Conservation (phyloP, 1,284 basidiomycete genomes). For the Boletellus deceptivus region DNA sequence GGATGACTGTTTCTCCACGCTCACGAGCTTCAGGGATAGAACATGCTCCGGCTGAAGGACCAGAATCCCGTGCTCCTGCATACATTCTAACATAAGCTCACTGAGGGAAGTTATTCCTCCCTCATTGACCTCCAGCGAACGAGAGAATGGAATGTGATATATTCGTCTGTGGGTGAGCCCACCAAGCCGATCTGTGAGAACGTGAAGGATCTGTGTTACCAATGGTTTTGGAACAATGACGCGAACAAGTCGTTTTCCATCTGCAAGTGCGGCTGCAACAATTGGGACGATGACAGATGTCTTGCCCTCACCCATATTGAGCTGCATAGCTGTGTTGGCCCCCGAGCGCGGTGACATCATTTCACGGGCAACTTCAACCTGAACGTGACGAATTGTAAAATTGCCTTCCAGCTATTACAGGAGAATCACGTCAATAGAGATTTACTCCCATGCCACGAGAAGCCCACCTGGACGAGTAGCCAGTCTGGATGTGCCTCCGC, state of each 20-base stretch:
- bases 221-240: background rate
- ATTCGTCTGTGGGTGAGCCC: conserved; percentile 3
- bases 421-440: background rate
- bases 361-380: background rate
- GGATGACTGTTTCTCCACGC: background rate
- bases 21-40: background rate
- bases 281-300: conserved; percentile 2
- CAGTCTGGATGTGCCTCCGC: too few species aligned
- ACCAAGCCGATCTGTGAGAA: background rate
- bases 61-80: background rate
- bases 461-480: background rate
- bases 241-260: background rate
- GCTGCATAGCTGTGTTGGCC: background rate
- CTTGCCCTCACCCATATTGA: conserved; percentile 1
- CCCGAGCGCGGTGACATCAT: background rate
- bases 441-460: background rate
- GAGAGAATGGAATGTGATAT: conserved; percentile 1
- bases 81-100: background rate
- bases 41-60: background rate
- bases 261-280: background rate
- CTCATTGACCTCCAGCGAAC: background rate
- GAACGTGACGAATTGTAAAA: background rate
- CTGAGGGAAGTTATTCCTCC: background rate
- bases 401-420: conserved; percentile 37
- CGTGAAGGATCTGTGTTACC: background rate